Evolutionary conservation across 495 filamentous ascomycete genomes (phyloP).

Genomic region (Lichina pygmaea): DNA sequence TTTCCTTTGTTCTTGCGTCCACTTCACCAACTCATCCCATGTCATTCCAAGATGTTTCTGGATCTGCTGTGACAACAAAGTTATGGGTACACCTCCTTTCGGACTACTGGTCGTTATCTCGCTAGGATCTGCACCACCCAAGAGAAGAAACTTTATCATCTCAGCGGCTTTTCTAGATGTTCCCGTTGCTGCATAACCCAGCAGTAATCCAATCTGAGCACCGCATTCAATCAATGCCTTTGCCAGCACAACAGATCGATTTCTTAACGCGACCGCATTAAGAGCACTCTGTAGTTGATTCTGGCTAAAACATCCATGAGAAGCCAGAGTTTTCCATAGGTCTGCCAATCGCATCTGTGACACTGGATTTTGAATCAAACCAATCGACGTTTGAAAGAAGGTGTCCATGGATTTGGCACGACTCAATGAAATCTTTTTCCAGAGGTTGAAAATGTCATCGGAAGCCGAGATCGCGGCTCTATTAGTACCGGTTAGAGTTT

Average conservation of each 20-base stretch:
- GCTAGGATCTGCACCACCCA: slow-evolving; percentile 5
- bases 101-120: no score
- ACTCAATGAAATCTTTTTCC: no score
- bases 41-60: neutral
- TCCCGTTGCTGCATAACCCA: slow-evolving; percentile 3
- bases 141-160: slow-evolving; percentile 6
- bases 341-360: neutral
- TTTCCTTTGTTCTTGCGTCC: neutral
- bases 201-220: slow-evolving; percentile 3
- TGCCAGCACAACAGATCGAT: slow-evolving; percentile 5
- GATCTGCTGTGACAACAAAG: neutral
- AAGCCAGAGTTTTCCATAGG: neutral
- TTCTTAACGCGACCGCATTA: neutral
- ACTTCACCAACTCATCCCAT: neutral
- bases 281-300: neutral
- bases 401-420: neutral
- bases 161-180: slow-evolving; percentile 2
- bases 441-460: no score
- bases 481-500: no score
- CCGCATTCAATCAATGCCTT: slow-evolving; percentile 5
- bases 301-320: neutral
- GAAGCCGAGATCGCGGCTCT: no score
- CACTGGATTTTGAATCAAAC: neutral
- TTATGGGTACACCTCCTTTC: no score
- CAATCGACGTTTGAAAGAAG: no score